Base-by-base conservation (phyloP, 352 stramenopile species). In the Phytophthora cactorum region DNA sequence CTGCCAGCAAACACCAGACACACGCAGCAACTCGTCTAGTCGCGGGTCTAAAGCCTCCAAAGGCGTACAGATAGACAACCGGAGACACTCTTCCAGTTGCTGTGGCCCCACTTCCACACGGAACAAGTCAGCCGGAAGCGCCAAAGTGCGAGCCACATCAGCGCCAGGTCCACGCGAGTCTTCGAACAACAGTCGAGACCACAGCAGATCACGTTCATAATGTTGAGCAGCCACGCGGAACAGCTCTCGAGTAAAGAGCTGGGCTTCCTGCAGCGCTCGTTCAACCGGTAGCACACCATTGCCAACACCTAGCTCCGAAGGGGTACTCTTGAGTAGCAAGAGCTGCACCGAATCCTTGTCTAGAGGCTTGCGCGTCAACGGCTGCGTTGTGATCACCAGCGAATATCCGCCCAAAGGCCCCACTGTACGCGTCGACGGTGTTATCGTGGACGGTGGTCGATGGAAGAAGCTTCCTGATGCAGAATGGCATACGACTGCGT, bases 201-300 rank as follows among this genome's bases (percentile, higher is more conserved):
- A 96, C 32, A 96, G 64, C 52, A 96, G 59, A 57, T 96, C 89
- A 36, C 89, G 87, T 52, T 94, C 84, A 50, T 96, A 96, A 72
- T 96, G 86, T 55, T 90, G 78, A 9, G 75, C 77, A 14, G 89
- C 88, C 11, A 90, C 82, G n/a, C 79, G 78, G 58, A 96, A 91
- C 7, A 95, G 66, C 63, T 96, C 87, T 43, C 81, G 78, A 7
- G 87, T 79, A 60, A 93, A 96, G 38, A 86, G 62, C 66, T 95
- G 77, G 7, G 87, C 85, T 66, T 95, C 87, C 12, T 85, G 63
- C n/a, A 95, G 64, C 29, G 87, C 87, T 22, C 82, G 77, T 31
- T 92, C 87, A 11, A 88, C 66, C 0, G 79, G 70, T 5, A 95
- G 50, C 29, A 92, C 67, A 15, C 75, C 62, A 31, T 85, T 89